Evolutionary conservation across 2,329 filamentous ascomycete genomes (phyloP), one percentile per base, ranked within the genome.

Genomic region (Aspergillus sp.): DNA sequence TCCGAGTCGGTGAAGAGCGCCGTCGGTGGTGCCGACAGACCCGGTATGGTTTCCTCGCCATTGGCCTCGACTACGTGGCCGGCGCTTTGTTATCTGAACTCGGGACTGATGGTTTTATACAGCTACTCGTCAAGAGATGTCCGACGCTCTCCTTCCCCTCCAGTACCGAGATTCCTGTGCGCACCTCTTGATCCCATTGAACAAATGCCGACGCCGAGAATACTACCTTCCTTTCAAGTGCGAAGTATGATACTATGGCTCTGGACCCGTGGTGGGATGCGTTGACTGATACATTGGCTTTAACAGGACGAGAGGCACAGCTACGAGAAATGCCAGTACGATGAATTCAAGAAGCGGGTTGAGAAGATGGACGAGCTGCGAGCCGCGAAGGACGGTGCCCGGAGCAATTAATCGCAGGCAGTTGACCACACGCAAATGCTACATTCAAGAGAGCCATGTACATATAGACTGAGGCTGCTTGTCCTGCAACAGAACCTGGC

Each of bases 281-380:
- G n/a, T 30, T 24, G 19, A 24, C 19, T 30, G 19, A 30, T 24
- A 24, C 12, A 7, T 24, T 5, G 20, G 16, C 16, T n/a, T 16
- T 22, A 31, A 39, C 20, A 96, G 91, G 79, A 86, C 62, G 91
- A 98, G 72, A 75, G 91, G 70, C 91, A 98, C 68, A 82, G 80
- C 56, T 98, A 98, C 72, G 91, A 98, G 63, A 96, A 96, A 65
- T 98, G 91, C 76, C 91, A 98, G 58, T 98, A 98, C 66, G 83
- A 83, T 45, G 91, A 96, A 63, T 98, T 98, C 74, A 94, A 94
- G 78, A 86, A 89, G 74, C 80, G 91, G 37, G 91, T 98, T 45
- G 85, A 82, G 57, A 96, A 94, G 79, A 98, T 98, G 91, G 79
- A 96, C 53, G 88, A 98, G 71, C 67, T 98, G 57, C 76, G 86